These are phyloP conservation scores for Starmerella stigmatis DNA, from an alignment of 805 yeast genomes.

Conservation along the genomic window DNA sequence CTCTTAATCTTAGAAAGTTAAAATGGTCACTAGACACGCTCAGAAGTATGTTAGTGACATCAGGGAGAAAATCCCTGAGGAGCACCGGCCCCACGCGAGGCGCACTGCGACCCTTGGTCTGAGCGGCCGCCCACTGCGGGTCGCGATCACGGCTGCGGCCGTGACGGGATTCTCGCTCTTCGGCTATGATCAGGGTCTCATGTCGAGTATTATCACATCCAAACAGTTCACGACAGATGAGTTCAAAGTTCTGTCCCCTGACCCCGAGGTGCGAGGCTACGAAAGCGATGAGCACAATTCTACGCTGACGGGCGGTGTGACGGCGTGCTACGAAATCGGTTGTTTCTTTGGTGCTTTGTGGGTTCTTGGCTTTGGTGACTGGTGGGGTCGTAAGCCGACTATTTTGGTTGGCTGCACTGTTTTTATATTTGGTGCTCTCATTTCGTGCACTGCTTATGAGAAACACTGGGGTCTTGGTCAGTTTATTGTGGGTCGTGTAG, in stretches of 20 bases:
- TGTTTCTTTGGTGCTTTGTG: conserved; percentile 64
- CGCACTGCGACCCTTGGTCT: conserved; percentile 47
- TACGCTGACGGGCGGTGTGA: conserved; percentile 56
- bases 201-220: conserved; percentile 37
- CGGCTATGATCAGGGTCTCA: conserved; percentile 32
- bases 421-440: conserved; percentile 49
- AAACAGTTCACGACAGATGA: conserved; percentile 47
- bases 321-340: conserved; percentile 51
- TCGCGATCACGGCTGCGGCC: conserved; percentile 46
- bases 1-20: background rate
- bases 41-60: conserved; percentile 14
- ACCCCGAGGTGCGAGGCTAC: too few relatives aligned
- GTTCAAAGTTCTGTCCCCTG: conserved; percentile 30
- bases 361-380: conserved; percentile 52
- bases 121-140: conserved; percentile 43
- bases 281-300: conserved; percentile 47
- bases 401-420: conserved; percentile 47
- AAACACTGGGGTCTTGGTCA: conserved; percentile 44
- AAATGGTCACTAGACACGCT: conserved; percentile 19
- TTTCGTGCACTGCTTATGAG: conserved; percentile 45
- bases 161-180: conserved; percentile 46
- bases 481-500: conserved; percentile 61
- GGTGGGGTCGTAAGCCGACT: conserved; percentile 54
- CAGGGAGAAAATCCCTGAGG: conserved; percentile 20
- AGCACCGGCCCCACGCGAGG: conserved; percentile 18